Evolutionary conservation across 257 asterid genomes (phyloP).

Genomic region (Nicotiana noctiflora): DNA sequence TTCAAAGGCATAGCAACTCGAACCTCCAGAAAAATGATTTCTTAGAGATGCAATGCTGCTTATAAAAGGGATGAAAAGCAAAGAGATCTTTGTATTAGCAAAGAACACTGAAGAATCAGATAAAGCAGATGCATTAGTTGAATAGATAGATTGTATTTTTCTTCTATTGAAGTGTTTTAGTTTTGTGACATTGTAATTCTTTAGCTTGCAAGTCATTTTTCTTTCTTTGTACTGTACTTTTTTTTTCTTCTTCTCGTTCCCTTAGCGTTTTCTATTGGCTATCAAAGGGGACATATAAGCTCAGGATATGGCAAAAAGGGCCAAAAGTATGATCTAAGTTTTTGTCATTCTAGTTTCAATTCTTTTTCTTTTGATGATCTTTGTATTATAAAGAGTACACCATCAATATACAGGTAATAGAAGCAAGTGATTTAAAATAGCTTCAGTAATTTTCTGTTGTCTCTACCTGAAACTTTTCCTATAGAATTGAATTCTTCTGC

Average conservation of each 20-base stretch:
- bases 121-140: not conserved
- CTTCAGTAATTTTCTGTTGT: not conserved
- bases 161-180: not conserved
- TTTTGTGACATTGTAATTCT: not conserved
- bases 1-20: not conserved
- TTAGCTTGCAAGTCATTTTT: not conserved
- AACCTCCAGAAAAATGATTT: not conserved
- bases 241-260: not conserved
- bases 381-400: not conserved
- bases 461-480: not conserved
- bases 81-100: not conserved
- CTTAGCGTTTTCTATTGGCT: not conserved
- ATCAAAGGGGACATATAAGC: not conserved
- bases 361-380: not conserved
- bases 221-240: not conserved
- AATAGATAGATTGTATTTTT: not conserved
- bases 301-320: not conserved
- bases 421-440: not conserved
- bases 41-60: not conserved
- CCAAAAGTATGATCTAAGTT: constrained; percentile 1
- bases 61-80: not conserved
- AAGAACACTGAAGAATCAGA: not conserved
- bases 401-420: not conserved
- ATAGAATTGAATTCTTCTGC: not conserved
- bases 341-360: constrained; percentile 4